These are phyloP conservation scores for Panaeolus cyanescens DNA, from an alignment of 768 basidiomycete species.

Conservation along the genomic window DNA sequence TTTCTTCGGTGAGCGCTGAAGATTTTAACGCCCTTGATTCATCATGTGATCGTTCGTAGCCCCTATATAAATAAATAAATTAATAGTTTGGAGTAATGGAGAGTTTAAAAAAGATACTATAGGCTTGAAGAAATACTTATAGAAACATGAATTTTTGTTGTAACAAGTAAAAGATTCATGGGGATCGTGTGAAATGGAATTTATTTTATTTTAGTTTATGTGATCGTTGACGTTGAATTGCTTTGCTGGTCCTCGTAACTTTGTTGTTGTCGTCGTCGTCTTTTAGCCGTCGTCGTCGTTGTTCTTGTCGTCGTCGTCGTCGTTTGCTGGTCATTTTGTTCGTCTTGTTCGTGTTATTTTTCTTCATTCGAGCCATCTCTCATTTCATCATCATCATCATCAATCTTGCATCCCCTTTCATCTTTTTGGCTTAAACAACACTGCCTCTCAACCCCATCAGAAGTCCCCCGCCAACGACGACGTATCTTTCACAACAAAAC, in stretches of 20 bases:
- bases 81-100: too few relatives aligned
- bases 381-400: slow-evolving; percentile 2
- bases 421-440: slow-evolving; percentile 1
- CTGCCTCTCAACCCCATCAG: slow-evolving; percentile 1
- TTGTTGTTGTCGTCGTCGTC: too few relatives aligned
- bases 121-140: too few relatives aligned
- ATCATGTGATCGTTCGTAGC: too few relatives aligned
- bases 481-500: background rate
- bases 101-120: too few relatives aligned
- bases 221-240: background rate
- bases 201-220: background rate
- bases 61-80: too few relatives aligned
- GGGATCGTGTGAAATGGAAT: slow-evolving; percentile 1
- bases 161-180: background rate
- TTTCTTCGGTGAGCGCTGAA: too few relatives aligned
- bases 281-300: background rate
- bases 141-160: background rate
- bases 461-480: slow-evolving; percentile 2
- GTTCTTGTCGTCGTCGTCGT: background rate
- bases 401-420: slow-evolving; percentile 3
- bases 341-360: background rate
- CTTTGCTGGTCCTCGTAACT: too few relatives aligned
- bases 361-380: slow-evolving; percentile 2
- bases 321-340: background rate
- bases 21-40: too few relatives aligned